Evolutionary conservation across 2,329 filamentous ascomycete species (phyloP), one percentile per base, ranked within the genome.

Genomic region (Macrophomina pseudophaseolina): DNA sequence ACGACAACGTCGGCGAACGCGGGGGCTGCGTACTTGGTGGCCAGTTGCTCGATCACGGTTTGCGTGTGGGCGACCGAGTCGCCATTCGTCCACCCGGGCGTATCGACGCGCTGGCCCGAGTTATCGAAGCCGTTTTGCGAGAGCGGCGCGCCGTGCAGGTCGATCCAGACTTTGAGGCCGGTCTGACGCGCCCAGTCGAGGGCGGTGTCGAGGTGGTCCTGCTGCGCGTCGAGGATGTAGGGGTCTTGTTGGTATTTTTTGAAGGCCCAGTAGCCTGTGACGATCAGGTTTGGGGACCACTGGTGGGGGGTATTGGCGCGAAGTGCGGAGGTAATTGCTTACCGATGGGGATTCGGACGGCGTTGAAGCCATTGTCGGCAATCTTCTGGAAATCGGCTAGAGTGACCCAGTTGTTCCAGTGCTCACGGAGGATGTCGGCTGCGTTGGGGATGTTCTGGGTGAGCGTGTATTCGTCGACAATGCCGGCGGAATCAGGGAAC

Each of bases 71-170:
- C 68, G 8, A 85, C 78, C 0, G 81, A 85, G 68, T 83, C 75
- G 32, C 81, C 83, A 32, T 76, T 73, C 68, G 82, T 81, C 80
- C 83, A 86, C 2, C 74, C 74, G 69, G 80, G 81, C 28, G 67
- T 80, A 54, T 68, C 70, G 58, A 78, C 79, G 70, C 78, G 78
- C 66, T 85, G 82, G 3, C 87, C 87, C 46, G 83, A 87, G 74
- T 89, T 88, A 74, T 89, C 87, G 72, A 86, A 88, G 9, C 87
- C 87, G 68, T 88, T 88, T 70, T 88, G 86, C 2, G 80, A 82
- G 53, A 82, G 82, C 2, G 75, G 76, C 12, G 75, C 75, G 42
- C 85, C 86, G 72, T 88, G 86, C 9, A 88, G 79, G 70, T 88
- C 86, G 59, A 88, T 83, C 72, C 87, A 79, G 18, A 88, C 80